Base-by-base conservation (phyloP, 148 eudicot species). In the Persicaria tinctoria region DNA sequence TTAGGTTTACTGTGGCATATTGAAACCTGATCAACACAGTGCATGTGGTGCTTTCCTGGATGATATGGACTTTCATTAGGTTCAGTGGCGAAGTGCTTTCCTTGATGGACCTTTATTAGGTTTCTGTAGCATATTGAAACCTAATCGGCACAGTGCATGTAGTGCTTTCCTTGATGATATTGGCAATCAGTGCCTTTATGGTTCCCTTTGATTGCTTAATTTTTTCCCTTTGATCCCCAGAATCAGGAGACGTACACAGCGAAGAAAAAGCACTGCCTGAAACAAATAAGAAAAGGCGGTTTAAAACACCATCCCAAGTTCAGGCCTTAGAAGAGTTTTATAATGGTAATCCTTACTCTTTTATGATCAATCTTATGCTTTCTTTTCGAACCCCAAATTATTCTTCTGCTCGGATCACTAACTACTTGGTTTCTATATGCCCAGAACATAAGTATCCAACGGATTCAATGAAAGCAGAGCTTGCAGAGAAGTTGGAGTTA, bases 401-500 rank as follows among this genome's bases (percentile, higher is more conserved):
- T 20, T 5, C 8, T 17, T 16, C 51, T 66, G 32, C 60, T 76
- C 27, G n/a, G 11, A 27, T 12, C 3, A 23, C 9, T 75, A 64
- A 75, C 38, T 66, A 3, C 16, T 47, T 38, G 38, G 7, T 68
- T 49, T 68, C 76, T 54, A 53, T 23, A 57, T 78, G 23, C 51
- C 64, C 93, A 95, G 98, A 95, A 51, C 87, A 95, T 82, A 95
- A 90, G 73, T 90, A 95, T 79, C 98, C 98, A 41, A 78, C 93
- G 14, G 97, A 90, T 77, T 72, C 89, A 46, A 74, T 86, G 88
- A 95, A 90, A 84, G 64, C 79, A 56, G 82, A 86, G 59, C 85
- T 92, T 62, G 96, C 98, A 32, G 83, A 81, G 71, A 84, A 85
- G 73, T 51, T 90, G 78, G 89, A 86, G 51, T 80, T 95, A 81